Base-by-base conservation (phyloP, 2,329 filamentous ascomycete genomes). In the Curvularia eragrostidis region DNA sequence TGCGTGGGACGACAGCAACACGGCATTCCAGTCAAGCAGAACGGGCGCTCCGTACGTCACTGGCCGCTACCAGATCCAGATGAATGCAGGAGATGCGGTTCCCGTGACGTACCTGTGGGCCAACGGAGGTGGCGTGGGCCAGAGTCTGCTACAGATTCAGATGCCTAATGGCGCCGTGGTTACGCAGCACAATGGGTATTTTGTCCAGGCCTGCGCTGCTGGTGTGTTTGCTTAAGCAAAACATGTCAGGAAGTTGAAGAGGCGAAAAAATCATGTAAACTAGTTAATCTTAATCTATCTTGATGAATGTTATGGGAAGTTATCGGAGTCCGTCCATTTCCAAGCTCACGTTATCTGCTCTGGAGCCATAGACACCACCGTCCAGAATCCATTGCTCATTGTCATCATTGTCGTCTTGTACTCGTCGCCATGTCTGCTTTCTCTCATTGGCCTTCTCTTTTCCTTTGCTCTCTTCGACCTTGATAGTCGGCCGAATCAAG, bases 401-500 rank as follows among this genome's bases (percentile, higher is more conserved):
- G 61, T 84, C 82, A 52, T 83, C 80, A 13, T 79, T 78, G 59
- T 84, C 82, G 67, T 83, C 82, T 62, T 84, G 82, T 4, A 84
- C 82, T 39, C 81, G 75, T 44, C 82, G 72, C 82, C 82, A 84
- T 4, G 75, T 74, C 38, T 73, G 78, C 58, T 69, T 75, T 62
- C 72, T 76, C 56, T 77, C 78, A 26, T 65, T 55, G 49, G 73
- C 66, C 43, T 71, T 75, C 12, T 72, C 78, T 52, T 78, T 80
- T 6, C 80, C 84, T 66, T 87, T 85, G 10, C 79, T 83, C 65
- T 87, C 85, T 65, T 87, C 62, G 0, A 74, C 64, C 54, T 75
- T 78, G 43, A 80, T 80, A 2, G 87, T 84, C 0, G 90, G 90
- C 64, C 85, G 83, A 63, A 92, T 89, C 62, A 91, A 69, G 0